These are phyloP conservation scores for Camelina sativa DNA, from an alignment of 345 rosid species.

Conservation along the genomic window DNA sequence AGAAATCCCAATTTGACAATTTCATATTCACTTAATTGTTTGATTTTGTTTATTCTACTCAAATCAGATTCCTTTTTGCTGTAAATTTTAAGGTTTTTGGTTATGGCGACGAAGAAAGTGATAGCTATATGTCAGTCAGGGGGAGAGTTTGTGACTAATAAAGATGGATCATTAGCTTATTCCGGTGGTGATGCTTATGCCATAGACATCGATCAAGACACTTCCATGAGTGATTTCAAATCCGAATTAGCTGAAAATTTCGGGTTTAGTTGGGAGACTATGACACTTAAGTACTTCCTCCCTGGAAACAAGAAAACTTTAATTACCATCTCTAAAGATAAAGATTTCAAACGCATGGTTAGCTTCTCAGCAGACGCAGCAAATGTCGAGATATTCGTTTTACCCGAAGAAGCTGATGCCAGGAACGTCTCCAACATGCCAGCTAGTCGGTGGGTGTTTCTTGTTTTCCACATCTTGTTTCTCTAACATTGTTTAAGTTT, in stretches of 20 bases:
- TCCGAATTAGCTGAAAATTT: conserved; percentile 83
- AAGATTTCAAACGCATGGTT: conserved; percentile 85
- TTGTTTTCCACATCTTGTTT: background rate
- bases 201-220: conserved; percentile 66
- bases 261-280: conserved; percentile 53
- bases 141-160: conserved; percentile 73
- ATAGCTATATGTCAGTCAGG: conserved; percentile 95
- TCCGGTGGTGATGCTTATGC: conserved; percentile 86
- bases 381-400: conserved; percentile 68
- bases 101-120: conserved; percentile 73
- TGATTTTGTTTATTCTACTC: background rate
- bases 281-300: conserved; percentile 83
- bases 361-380: conserved; percentile 66
- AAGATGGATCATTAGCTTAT: conserved; percentile 72
- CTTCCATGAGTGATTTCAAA: conserved; percentile 60
- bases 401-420: conserved; percentile 65
- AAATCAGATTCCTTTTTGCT: background rate
- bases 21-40: too few relatives aligned
- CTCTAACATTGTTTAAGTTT: conserved; percentile 14
- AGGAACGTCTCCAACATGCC: conserved; percentile 66
- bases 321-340: conserved; percentile 84
- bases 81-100: conserved; percentile 28
- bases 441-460: conserved; percentile 63
- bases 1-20: background rate
- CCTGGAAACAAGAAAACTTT: conserved; percentile 85